Base-by-base conservation (phyloP, 148 eudicot species). In the Rhododendron vialii region DNA sequence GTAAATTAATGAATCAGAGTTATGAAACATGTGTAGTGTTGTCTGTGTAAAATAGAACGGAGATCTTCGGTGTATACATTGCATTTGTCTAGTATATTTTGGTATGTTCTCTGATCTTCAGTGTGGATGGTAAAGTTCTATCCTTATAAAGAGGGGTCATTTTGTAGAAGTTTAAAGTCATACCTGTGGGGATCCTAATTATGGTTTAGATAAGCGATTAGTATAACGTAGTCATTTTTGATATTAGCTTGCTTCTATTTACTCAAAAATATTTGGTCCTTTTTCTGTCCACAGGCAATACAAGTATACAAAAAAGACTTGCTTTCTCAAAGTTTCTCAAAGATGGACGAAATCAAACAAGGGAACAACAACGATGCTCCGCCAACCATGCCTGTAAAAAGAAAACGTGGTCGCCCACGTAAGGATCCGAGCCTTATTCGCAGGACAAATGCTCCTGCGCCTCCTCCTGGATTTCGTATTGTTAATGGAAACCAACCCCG, bases 331-430 rank as follows among this genome's bases (percentile, higher is more conserved):
- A 8, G 57, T 10, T 89, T 59, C 84, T 4, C 86, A 86, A 90
- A 92, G 82, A 96, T 92, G 95, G 88, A 91, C 83, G 92, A 88
- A 89, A 86, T 86, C 57, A 87, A 84, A 69, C 91, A 88, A 87
- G 92, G 84, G 30, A 89, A 15, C 80, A 86, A 63, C 82, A 47
- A 88, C 8, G 78, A 85, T 83, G 76, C 85, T 73, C 81, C 88
- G 15, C 84, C 88, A 69, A 84, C n/a, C 80, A 86, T 77, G 51
- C 91, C 91, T n/a, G 38, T 87, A 63, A 94, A 94, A 88, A 92
- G 96, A 82, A 93, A 92, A 89, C 93, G 98, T 22, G 99, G 99
- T 57, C 98, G 98, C 84, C 99, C 99, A 43, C 92, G 95, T 65
- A 96, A 96, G 91, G 98, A 95, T 87, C 89, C 82, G 30, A 90